phyloP scores from a whole-genome alignment of 192 early-diverging fungal genomes.

The Backusella tarrabulga region DNA sequence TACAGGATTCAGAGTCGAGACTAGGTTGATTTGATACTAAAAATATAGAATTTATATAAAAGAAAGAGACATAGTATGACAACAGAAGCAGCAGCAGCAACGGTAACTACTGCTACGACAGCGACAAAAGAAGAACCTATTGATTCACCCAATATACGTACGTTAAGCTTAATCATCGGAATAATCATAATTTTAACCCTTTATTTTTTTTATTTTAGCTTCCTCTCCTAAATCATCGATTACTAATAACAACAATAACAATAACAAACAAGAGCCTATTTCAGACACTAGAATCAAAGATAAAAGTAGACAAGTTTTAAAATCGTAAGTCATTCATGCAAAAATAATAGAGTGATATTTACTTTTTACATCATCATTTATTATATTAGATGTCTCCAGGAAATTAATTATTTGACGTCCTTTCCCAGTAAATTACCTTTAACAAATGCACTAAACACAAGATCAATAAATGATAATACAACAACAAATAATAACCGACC shows the following conservation, averaged over 20 bases:
- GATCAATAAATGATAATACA: background rate
- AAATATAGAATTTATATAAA: background rate
- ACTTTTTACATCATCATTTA: background rate
- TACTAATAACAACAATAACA: background rate
- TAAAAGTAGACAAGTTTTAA: slow-evolving; percentile 72
- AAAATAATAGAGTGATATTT: background rate
- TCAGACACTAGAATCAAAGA: slow-evolving; percentile 52
- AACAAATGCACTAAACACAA: slow-evolving; percentile 11
- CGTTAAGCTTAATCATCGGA: background rate
- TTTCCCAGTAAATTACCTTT: slow-evolving; percentile 38
- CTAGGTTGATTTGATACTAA: background rate
- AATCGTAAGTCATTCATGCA: slow-evolving; percentile 52
- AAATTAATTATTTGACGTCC: slow-evolving; percentile 55
- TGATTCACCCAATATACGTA: slow-evolving; percentile 34
- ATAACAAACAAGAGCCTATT: background rate
- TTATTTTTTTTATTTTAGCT: slow-evolving; percentile 11
- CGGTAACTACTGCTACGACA: background rate
- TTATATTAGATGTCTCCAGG: slow-evolving; percentile 55
- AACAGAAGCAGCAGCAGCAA: background rate
- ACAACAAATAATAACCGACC: background rate
- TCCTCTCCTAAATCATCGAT: background rate
- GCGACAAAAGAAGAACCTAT: background rate
- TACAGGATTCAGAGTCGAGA: slow-evolving; percentile 18
- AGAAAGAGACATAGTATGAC: slow-evolving; percentile 18
- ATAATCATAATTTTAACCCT: background rate